Evolutionary conservation across 2,329 filamentous ascomycete species (phyloP), one percentile per base, ranked within the genome.

Genomic region (Ustulina deusta): DNA sequence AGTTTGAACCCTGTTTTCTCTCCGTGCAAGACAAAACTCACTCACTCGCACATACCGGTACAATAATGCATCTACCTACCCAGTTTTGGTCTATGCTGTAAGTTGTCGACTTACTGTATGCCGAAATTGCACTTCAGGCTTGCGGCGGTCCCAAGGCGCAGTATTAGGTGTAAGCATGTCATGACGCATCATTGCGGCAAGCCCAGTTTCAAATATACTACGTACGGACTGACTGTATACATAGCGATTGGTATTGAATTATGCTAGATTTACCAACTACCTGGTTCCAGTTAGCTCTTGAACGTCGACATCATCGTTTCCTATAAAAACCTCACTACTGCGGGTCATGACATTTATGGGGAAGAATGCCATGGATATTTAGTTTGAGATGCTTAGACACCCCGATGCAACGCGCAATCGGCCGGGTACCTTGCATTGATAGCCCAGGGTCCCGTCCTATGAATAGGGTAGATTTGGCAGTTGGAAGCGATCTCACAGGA

Each of bases 401-500:
- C 34, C 1, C 29, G 20, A 34, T 22, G 11, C n/a, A 10, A 6
- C 25, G 36, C 10, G 49, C 9, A 36, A 20, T 7, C 11, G 9
- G 11, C 34, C 6, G 15, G 20, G 34, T 9, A 3, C 49, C 54
- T 22, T 42, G 22, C 6, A 42, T 20, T 4, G 9, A 13, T 36
- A 40, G 34, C 13, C 34, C 5, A 20, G 34, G 22, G 13, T 56
- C 27, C 27, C 13, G 22, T 15, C 11, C 36, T 42, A 56, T 42
- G 54, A 56, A 56, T 56, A 56, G 20, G 25, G 29, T 32, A n/a
- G 48, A 51, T 20, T 56, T 42, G 34, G 22, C 15, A 15, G 9
- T 34, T 42, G 22, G 38, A 56, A 56, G 54, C 54, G 54, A 56
- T 56, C 54, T 56, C 6, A 36, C 22, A 56, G 54, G 54, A 42